These are phyloP conservation scores for Cyberlindnera nakhonratchasimensis DNA, from an alignment of 805 yeast species.

Conservation along the genomic window DNA sequence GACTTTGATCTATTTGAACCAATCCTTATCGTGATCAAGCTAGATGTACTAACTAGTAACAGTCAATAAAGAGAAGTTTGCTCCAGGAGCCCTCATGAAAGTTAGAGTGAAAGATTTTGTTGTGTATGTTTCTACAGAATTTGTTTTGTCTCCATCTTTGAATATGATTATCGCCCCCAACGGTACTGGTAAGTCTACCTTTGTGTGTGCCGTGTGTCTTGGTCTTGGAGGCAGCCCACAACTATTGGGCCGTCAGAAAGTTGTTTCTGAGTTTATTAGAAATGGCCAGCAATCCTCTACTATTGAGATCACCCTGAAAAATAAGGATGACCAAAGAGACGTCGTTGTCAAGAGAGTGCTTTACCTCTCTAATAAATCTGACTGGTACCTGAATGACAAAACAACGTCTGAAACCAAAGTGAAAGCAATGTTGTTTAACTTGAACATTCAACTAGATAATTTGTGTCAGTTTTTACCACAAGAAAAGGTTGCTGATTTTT, in stretches of 20 bases:
- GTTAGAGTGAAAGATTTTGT: slow-evolving; percentile 63
- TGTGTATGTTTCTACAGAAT: slow-evolving; percentile 66
- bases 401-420: slow-evolving; percentile 43
- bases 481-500: slow-evolving; percentile 91
- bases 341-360: slow-evolving; percentile 39
- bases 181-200: slow-evolving; percentile 92
- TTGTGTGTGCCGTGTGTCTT: slow-evolving; percentile 88
- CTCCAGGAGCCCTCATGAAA: slow-evolving; percentile 48
- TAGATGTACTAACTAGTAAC: slow-evolving; percentile 8
- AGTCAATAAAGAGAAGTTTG: slow-evolving; percentile 30
- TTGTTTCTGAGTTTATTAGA: slow-evolving; percentile 65
- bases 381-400: slow-evolving; percentile 48
- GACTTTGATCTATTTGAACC: neutral
- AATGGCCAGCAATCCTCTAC: slow-evolving; percentile 45
- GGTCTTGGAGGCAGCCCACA: slow-evolving; percentile 82
- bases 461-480: slow-evolving; percentile 94
- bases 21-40: too few species aligned
- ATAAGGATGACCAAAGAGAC: slow-evolving; percentile 35
- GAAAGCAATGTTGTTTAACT: slow-evolving; percentile 39
- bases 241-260: slow-evolving; percentile 64
- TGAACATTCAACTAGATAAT: slow-evolving; percentile 84
- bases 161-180: slow-evolving; percentile 96
- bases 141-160: slow-evolving; percentile 73
- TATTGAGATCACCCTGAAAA: slow-evolving; percentile 36
- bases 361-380: slow-evolving; percentile 38